phyloP scores from a whole-genome alignment of 2,329 filamentous ascomycete species.

The Fusarium verrucosum region DNA sequence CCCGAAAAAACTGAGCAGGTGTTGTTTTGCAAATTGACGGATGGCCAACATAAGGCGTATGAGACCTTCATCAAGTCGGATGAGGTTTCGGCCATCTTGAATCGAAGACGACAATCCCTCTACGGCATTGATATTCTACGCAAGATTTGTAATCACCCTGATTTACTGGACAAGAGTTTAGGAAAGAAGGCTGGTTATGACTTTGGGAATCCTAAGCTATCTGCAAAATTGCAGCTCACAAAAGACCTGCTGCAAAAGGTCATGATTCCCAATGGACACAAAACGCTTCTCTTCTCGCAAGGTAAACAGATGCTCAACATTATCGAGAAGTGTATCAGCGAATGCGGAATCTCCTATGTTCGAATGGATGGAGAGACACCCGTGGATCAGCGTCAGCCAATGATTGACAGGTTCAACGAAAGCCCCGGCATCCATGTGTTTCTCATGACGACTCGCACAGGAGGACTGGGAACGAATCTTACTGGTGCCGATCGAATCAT shows the following conservation, averaged over 20 bases:
- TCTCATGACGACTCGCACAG: slow-evolving; percentile 93
- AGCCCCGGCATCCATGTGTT: slow-evolving; percentile 84
- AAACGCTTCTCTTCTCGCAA: slow-evolving; percentile 92
- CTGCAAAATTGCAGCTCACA: slow-evolving; percentile 95
- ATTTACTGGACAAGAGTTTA: slow-evolving; percentile 74
- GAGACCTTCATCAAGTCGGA: slow-evolving; percentile 81
- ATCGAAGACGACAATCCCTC: slow-evolving; percentile 78
- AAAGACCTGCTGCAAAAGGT: slow-evolving; percentile 81
- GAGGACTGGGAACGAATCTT: slow-evolving; percentile 90
- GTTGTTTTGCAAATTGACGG: slow-evolving; percentile 90
- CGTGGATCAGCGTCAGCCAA: slow-evolving; percentile 84
- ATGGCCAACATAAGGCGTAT: slow-evolving; percentile 80
- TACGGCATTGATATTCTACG: slow-evolving; percentile 91
- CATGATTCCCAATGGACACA: slow-evolving; percentile 91
- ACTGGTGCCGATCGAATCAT: slow-evolving; percentile 96
- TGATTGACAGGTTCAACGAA: slow-evolving; percentile 94
- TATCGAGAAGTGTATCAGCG: slow-evolving; percentile 80
- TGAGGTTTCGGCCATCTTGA: slow-evolving; percentile 85
- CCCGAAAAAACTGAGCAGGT: slow-evolving; percentile 97
- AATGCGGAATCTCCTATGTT: slow-evolving; percentile 77
- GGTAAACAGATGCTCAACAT: slow-evolving; percentile 96
- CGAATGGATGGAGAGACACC: slow-evolving; percentile 95
- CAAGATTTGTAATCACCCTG: slow-evolving; percentile 98
- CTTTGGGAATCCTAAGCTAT: slow-evolving; percentile 81
- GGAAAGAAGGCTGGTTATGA: slow-evolving; percentile 70